These are phyloP conservation scores for Kentomonas sorsogonicus DNA, from an alignment of 208 protist genomes.

Conservation along the genomic window DNA sequence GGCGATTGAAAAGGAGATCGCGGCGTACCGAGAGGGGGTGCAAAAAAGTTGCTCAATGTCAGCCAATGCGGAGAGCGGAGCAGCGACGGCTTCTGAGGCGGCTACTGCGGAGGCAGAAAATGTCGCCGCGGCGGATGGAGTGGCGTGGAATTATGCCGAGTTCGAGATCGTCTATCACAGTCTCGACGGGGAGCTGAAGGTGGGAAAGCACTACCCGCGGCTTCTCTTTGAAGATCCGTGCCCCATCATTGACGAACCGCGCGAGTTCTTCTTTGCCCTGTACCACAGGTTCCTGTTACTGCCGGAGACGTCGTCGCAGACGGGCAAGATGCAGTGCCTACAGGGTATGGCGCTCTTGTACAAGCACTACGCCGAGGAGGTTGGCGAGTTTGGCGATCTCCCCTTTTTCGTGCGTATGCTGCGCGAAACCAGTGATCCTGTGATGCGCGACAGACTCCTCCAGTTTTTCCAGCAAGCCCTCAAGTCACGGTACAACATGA, in stretches of 20 bases:
- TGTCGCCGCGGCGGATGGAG: too few species aligned
- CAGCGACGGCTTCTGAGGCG: background rate
- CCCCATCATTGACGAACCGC: slow-evolving; percentile 67
- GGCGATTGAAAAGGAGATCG: slow-evolving; percentile 83
- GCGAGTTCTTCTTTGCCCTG: slow-evolving; percentile 90
- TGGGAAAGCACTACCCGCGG: slow-evolving; percentile 87
- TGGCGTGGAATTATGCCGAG: slow-evolving; percentile 93
- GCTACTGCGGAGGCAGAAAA: background rate
- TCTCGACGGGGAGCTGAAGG: slow-evolving; percentile 80
- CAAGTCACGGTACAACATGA: slow-evolving; percentile 79
- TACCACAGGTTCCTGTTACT: slow-evolving; percentile 92
- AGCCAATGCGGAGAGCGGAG: too few species aligned
- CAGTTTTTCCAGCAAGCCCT: slow-evolving; percentile 73
- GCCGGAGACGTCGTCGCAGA: slow-evolving; percentile 38
- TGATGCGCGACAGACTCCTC: slow-evolving; percentile 85
- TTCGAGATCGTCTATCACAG: slow-evolving; percentile 91
- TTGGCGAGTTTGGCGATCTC: slow-evolving; percentile 86
- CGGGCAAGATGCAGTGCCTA: slow-evolving; percentile 72
- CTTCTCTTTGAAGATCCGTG: slow-evolving; percentile 80
- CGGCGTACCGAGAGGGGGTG: slow-evolving; percentile 32
- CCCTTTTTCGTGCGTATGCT: slow-evolving; percentile 78
- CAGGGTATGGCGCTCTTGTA: slow-evolving; percentile 89
- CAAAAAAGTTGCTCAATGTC: too few species aligned
- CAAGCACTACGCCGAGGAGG: slow-evolving; percentile 69
- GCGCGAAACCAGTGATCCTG: slow-evolving; percentile 58